phyloP scores from a whole-genome alignment of 352 stramenopile genomes.

The Blastocystis sp. region DNA sequence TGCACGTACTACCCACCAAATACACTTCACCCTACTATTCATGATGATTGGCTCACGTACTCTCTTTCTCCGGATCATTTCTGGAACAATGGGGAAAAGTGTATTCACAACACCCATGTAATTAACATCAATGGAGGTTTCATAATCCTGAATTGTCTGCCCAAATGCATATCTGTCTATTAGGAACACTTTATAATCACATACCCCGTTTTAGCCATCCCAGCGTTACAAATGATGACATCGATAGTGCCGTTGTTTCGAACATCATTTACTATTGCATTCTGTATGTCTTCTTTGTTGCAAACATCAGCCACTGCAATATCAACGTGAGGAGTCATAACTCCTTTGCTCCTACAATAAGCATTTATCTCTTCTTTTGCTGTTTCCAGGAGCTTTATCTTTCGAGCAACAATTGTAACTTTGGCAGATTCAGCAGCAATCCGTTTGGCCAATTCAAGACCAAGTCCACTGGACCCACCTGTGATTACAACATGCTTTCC shows the following conservation, averaged over 20 bases:
- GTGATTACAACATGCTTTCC: constrained; percentile 56
- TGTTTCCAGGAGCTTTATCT: constrained; percentile 5
- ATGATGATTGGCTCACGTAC: not conserved
- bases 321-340: constrained; percentile 24
- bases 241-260: constrained; percentile 1
- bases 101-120: constrained; percentile 61
- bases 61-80: constrained; percentile 43
- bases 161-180: constrained; percentile 47
- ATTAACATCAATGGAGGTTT: constrained; percentile 17
- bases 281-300: constrained; percentile 21
- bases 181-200: not conserved
- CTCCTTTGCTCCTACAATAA: constrained; percentile 7
- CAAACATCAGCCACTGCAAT: constrained; percentile 46
- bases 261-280: not conserved
- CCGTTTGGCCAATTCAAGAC: constrained; percentile 29
- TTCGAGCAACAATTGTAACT: constrained; percentile 43
- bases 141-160: constrained; percentile 30
- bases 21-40: constrained; percentile 35
- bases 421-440: constrained; percentile 29
- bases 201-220: constrained; percentile 60
- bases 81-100: constrained; percentile 18
- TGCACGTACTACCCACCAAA: constrained; percentile 56
- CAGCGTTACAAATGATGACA: constrained; percentile 59
- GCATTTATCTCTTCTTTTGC: constrained; percentile 27
- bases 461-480: constrained; percentile 50